These are phyloP conservation scores for Pseudogymnoascus sp. DNA, from an alignment of 2,329 filamentous ascomycete species.

Conservation along the genomic window DNA sequence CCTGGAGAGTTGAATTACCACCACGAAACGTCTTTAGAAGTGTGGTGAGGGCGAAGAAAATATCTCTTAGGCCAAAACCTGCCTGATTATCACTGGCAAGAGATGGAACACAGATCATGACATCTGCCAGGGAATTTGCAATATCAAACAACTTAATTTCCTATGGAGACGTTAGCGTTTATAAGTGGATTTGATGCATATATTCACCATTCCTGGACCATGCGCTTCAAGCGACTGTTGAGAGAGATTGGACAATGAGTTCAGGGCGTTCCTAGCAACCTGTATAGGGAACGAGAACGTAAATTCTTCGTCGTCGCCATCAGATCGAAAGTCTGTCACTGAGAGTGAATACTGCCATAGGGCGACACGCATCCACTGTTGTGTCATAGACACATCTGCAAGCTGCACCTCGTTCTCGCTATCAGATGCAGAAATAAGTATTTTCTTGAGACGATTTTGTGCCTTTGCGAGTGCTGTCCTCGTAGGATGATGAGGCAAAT, in stretches of 20 bases:
- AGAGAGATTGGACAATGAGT: background rate
- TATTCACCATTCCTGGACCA: background rate
- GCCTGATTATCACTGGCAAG: too few species aligned
- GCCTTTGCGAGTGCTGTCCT: background rate
- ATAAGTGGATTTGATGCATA: background rate
- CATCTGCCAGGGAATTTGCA: background rate
- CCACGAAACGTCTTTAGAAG: too few species aligned
- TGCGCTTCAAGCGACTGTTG: background rate
- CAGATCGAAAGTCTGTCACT: background rate
- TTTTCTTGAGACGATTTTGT: too few species aligned
- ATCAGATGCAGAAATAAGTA: too few species aligned
- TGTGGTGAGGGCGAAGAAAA: too few species aligned
- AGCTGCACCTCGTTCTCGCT: background rate
- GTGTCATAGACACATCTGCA: background rate
- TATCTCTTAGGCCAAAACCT: too few species aligned
- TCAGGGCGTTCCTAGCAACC: background rate
- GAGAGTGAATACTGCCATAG: background rate
- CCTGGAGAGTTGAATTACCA: too few species aligned
- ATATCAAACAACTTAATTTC: background rate
- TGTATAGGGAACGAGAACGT: background rate
- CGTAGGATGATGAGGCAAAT: too few species aligned
- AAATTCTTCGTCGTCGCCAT: background rate
- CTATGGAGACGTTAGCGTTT: background rate
- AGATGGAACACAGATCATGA: background rate
- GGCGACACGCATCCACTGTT: background rate